A percentile compares a stretch with the other conserved stretches of the same genome.
Evolutionary conservation across 441 rosid species (phyloP).

Genomic region (Pelargonium australe): DNA sequence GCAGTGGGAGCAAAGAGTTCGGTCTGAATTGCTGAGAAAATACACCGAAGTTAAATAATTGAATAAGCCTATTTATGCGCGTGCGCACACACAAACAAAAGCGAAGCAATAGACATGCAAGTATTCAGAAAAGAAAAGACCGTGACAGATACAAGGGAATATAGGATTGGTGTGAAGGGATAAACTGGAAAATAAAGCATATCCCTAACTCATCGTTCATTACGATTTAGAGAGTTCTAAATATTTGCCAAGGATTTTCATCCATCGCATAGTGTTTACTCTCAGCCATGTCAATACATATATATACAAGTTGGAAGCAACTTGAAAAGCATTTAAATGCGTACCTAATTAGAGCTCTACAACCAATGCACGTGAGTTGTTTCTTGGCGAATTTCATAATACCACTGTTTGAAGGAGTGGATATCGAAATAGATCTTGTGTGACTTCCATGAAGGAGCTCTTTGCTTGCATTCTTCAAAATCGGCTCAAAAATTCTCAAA

Average conservation of each 20-base stretch:
- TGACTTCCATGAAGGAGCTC: conserved; percentile 94
- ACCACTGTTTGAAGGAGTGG: conserved; percentile 90
- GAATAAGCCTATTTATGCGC: too few relatives aligned
- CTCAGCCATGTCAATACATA: too few relatives aligned
- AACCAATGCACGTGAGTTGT: conserved; percentile 79
- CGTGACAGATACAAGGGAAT: too few relatives aligned
- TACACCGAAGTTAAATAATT: conserved; percentile 7
- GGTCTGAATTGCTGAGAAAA: conserved; percentile 42
- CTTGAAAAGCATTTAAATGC: conserved; percentile 12
- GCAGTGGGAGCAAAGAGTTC: conserved; percentile 76
- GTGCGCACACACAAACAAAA: too few relatives aligned
- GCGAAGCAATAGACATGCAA: too few relatives aligned
- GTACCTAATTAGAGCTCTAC: conserved; percentile 82
- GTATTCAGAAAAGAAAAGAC: too few relatives aligned
- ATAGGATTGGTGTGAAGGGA: too few relatives aligned
- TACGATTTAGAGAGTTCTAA: too few relatives aligned
- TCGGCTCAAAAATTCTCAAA: conserved; percentile 92
- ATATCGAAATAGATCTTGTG: conserved; percentile 81
- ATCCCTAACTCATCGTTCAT: too few relatives aligned
- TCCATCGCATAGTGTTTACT: too few relatives aligned
- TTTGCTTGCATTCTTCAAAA: conserved; percentile 85
- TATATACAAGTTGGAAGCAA: conserved; percentile 6
- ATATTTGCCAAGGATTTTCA: too few relatives aligned
- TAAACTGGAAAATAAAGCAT: too few relatives aligned
- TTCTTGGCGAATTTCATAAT: conserved; percentile 92